Conservation (phyloP, 2,329 filamentous ascomycete species). For the Drechslerella stenobrocha region DNA sequence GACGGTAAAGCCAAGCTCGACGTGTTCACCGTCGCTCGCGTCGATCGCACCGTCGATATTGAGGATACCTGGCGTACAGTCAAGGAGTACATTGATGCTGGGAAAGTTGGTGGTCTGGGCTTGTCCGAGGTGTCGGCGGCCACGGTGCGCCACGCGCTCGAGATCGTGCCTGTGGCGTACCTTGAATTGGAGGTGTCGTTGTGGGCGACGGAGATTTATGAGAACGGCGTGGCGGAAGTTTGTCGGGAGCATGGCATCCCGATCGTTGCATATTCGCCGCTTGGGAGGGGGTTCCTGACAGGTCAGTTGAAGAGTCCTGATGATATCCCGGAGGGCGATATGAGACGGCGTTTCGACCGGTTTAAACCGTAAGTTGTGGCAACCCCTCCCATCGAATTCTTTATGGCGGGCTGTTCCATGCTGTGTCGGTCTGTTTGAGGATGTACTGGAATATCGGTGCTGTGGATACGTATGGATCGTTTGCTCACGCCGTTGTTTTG, state of each 20-base stretch:
- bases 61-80: conserved; percentile 58
- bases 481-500: background rate
- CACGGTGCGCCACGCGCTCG: conserved; percentile 60
- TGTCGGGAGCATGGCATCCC: conserved; percentile 69
- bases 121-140: conserved; percentile 61
- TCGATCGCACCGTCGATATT: conserved; percentile 61
- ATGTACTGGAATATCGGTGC: too few relatives aligned
- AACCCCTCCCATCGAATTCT: background rate
- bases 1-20: conserved; percentile 64
- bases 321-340: conserved; percentile 63
- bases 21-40: conserved; percentile 64
- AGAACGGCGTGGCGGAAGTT: conserved; percentile 61
- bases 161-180: conserved; percentile 57
- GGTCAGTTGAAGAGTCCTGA: conserved; percentile 60
- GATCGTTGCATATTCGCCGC: conserved; percentile 71
- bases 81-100: conserved; percentile 61
- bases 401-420: too few relatives aligned
- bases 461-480: too few relatives aligned
- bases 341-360: conserved; percentile 60
- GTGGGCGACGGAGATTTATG: conserved; percentile 59
- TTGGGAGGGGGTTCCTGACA: conserved; percentile 64
- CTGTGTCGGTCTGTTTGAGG: too few relatives aligned
- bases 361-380: conserved; percentile 63
- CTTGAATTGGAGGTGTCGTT: conserved; percentile 64
- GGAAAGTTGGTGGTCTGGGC: conserved; percentile 61